Evolutionary conservation across 2,329 filamentous ascomycete genomes (phyloP).

Genomic region (Dactylellina parvicollis): DNA sequence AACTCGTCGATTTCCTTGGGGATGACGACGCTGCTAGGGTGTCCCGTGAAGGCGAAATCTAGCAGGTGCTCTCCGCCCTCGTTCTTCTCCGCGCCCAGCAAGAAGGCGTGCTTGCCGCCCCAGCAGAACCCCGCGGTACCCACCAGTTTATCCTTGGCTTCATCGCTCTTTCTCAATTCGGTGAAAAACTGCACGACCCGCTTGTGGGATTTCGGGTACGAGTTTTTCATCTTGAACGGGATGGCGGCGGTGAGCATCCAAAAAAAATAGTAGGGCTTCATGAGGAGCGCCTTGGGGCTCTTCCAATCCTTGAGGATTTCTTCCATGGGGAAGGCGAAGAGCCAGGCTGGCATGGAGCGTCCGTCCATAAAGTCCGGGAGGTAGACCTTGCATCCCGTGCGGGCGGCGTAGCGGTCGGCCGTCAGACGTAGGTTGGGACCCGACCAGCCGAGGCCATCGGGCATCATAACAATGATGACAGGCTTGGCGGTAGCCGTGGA

Average conservation of each 20-base stretch:
- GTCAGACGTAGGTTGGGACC: conserved; percentile 68
- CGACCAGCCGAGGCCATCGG: conserved; percentile 68
- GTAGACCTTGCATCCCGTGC: conserved; percentile 66
- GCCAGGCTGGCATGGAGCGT: conserved; percentile 9
- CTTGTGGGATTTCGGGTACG: not conserved
- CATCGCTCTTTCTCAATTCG: conserved; percentile 14
- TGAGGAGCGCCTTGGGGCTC: conserved; percentile 1
- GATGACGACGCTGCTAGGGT: conserved; percentile 18
- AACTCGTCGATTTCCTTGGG: conserved; percentile 24
- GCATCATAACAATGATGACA: conserved; percentile 63
- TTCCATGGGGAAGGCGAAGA: conserved; percentile 15
- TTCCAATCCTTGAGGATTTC: conserved; percentile 25
- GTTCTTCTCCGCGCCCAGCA: conserved; percentile 21
- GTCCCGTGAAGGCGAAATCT: conserved; percentile 39
- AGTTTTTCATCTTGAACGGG: conserved; percentile 13
- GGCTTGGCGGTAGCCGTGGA: not conserved
- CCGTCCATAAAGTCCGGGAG: conserved; percentile 68
- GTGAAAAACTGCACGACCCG: conserved; percentile 22
- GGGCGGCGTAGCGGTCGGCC: conserved; percentile 67
- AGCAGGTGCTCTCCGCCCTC: conserved; percentile 19
- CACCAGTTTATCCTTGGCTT: conserved; percentile 19
- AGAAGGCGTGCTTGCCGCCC: conserved; percentile 43
- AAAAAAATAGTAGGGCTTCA: conserved; percentile 36
- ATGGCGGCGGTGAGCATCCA: conserved; percentile 3
- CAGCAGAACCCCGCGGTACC: conserved; percentile 39